These are phyloP conservation scores for Pleurozium schreberi DNA, from an alignment of 225 moss, liverwort and hornwort genomes.

Conservation along the genomic window DNA sequence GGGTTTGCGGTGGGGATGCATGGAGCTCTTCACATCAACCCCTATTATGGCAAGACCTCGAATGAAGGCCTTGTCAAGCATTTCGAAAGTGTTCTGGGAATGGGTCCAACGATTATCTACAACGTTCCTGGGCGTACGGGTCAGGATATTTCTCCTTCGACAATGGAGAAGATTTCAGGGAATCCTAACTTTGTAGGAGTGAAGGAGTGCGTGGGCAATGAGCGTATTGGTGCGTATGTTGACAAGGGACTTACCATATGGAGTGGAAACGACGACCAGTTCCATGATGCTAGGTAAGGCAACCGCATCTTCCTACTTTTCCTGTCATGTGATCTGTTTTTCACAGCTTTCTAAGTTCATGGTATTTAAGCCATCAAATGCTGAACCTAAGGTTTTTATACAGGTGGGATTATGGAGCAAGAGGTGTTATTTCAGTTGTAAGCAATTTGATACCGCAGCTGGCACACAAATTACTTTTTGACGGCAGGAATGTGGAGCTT, in stretches of 20 bases:
- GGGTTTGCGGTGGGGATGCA: constrained; percentile 88
- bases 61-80: constrained; percentile 52
- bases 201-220: constrained; percentile 83
- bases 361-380: background rate
- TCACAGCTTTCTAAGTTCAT: background rate
- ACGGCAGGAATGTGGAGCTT: constrained; percentile 36
- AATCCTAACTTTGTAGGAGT: constrained; percentile 64
- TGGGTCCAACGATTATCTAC: constrained; percentile 79
- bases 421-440: constrained; percentile 78
- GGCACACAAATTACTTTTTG: constrained; percentile 42
- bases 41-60: constrained; percentile 90
- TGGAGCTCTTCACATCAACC: constrained; percentile 81
- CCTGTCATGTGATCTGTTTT: background rate
- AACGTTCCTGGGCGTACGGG: constrained; percentile 80
- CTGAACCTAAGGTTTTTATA: background rate
- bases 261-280: constrained; percentile 89
- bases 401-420: constrained; percentile 58
- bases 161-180: constrained; percentile 44
- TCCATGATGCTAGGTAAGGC: constrained; percentile 61
- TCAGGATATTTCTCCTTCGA: constrained; percentile 58
- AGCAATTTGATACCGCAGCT: constrained; percentile 82
- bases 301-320: background rate
- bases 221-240: constrained; percentile 48
- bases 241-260: constrained; percentile 56
- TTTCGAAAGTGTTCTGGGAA: constrained; percentile 49